Base-by-base conservation (phyloP, 2,329 filamentous ascomycete genomes). In the Incumbomyces delicatus region DNA sequence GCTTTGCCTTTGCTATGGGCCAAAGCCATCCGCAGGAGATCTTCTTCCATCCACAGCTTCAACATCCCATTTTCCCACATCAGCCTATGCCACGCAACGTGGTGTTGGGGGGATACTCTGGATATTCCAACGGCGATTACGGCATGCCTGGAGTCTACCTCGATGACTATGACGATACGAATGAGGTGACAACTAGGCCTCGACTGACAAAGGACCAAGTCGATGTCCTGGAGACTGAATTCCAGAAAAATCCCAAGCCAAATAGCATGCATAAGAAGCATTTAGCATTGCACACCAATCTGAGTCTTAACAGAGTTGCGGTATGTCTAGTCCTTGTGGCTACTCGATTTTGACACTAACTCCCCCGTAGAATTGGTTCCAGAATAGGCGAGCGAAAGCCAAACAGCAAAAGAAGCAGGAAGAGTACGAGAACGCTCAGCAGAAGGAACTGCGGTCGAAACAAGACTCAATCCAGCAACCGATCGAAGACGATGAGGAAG, bases 121-220 rank as follows among this genome's bases (percentile, higher is more conserved):
- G 2, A 7, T 42, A 29, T 14, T 3, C 27, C 6, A 16, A 42
- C 6, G 17, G 14, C 32, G 6, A 22, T 18, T 27, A 42, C 3
- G n/a, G 18, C 20, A 13, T 42, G 29, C 29, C 17, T 42, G 40
- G 40, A 11, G 29, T 33, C 2, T 42, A 42, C 17, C 13, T 27
- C 18, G 29, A 16, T n/a, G 66, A 72, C 47, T 68, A 67, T 47
- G 69, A 72, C 35, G 70, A 72, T 57, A 66, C 65, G 49, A 60
- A 66, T 31, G 70, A 74, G 55, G 70, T 68, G 51, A 59, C 71
- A 34, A 71, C 69, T 13, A 64, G 70, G 13, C 70, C 70, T 10
- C 65, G 71, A 32, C 64, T 74, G 55, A 73, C 71, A 49, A 72
- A 72, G 51, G 71, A 74, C 49, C 71, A 74, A 60, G 67, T 73